Evolutionary conservation across 1,139 yeast genomes (phyloP), one percentile per base, ranked within the genome.

Genomic region (Chernovozyma aurita): DNA sequence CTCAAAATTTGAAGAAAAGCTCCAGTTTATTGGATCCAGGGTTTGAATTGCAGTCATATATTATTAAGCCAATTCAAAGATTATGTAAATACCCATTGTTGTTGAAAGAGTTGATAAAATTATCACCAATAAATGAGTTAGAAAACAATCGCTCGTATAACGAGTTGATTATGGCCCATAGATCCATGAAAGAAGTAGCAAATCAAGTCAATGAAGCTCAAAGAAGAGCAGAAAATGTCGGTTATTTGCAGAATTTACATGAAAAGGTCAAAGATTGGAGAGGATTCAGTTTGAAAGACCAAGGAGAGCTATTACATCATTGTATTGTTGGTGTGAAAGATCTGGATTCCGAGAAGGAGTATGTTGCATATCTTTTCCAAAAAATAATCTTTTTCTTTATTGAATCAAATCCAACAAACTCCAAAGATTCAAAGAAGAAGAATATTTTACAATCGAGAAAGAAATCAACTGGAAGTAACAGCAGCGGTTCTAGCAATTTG

Each of bases 31-130:
- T 92, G 40, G 95, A 83, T 45, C 94, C 95, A 20, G 85, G 87
- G 27, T 82, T 88, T 55, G 98, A 92, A 58, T 68, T 92, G 37
- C 97, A 87, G 52, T 82, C 95, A 36, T 85, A 85, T 57, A 71
- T 94, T 33, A 77, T 92, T 48, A 92, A 92, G 57, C 99, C 99
- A 0, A 87, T 92, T 29, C 99, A 92, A 65, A 76, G 98, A 48
- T 72, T 92, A 22, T 87, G 97, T 67, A 87, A 90, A 58, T 92
- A 92, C 57, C 98, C 98, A 2, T 63, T 94, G 34, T 66, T 92
- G 33, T 62, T 92, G 40, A 78, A 77, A 45, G 95, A 87, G 52
- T 69, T 94, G 40, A 59, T 85, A 32, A 88, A 88, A 53, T 57
- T 69, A 33, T 76, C 52, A 13, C 36, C 36, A 9, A n/a, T 11